Evolutionary conservation across 2,329 filamentous ascomycete genomes (phyloP).

Genomic region (Septoria linicola): DNA sequence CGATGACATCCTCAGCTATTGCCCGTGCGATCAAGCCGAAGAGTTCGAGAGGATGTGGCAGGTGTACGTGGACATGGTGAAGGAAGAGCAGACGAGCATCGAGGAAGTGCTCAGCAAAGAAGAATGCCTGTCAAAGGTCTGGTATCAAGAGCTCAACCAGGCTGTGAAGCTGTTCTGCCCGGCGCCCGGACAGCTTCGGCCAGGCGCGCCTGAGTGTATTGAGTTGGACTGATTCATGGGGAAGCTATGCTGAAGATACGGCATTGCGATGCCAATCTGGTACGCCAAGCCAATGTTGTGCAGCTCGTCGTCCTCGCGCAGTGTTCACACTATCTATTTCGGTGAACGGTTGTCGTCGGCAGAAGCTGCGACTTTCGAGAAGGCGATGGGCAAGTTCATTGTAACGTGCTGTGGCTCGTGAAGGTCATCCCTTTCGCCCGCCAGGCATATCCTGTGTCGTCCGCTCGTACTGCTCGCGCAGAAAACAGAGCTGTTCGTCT

Average conservation of each 20-base stretch:
- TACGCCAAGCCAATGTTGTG: no score
- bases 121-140: background rate
- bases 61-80: background rate
- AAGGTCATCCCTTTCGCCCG: background rate
- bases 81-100: background rate
- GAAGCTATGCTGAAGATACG: no score
- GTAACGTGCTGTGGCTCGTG: no score
- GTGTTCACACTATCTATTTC: no score
- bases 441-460: background rate
- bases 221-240: background rate
- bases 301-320: no score
- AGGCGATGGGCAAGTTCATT: no score
- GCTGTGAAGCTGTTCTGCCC: constrained; percentile 1
- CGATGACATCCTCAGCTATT: constrained; percentile 1
- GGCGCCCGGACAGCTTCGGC: background rate
- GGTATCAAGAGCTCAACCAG: constrained; percentile 1
- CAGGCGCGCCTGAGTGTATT: constrained; percentile 3
- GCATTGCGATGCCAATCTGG: no score
- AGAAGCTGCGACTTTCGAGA: no score
- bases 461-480: background rate
- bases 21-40: constrained; percentile 1
- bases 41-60: constrained; percentile 1
- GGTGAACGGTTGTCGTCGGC: no score
- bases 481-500: background rate
- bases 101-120: background rate